These are phyloP conservation scores for Oryza glaberrima DNA, from an alignment of 176 grass and related monocot species.

Conservation along the genomic window DNA sequence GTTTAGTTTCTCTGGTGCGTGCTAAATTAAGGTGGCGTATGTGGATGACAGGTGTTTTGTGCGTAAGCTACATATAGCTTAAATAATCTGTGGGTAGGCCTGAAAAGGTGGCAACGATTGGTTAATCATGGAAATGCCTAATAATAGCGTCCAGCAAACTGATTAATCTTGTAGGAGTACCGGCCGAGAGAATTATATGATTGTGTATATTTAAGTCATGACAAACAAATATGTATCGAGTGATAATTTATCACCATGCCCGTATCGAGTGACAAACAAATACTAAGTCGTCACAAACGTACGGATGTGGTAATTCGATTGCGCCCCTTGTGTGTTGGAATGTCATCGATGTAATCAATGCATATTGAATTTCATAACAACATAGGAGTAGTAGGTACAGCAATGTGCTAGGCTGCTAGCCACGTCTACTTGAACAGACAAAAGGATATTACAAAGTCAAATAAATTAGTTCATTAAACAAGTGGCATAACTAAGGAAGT, in stretches of 20 bases:
- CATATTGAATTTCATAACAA: neutral
- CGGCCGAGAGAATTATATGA: neutral
- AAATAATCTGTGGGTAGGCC: slow-evolving; percentile 1
- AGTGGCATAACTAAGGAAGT: neutral
- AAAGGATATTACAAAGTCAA: neutral
- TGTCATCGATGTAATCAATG: neutral
- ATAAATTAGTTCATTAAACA: neutral
- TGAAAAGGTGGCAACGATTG: slow-evolving; percentile 28
- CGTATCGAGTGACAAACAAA: neutral
- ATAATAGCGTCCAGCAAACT: slow-evolving; percentile 14
- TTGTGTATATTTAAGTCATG: neutral
- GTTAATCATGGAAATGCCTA: slow-evolving; percentile 40
- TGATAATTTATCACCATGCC: neutral
- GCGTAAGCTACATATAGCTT: neutral
- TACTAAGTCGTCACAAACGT: neutral
- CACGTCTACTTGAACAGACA: neutral
- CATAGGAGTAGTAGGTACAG: neutral
- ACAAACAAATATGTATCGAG: neutral
- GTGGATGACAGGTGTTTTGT: neutral
- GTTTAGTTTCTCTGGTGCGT: neutral
- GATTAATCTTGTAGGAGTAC: neutral
- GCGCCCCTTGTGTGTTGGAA: neutral
- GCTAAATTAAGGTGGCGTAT: neutral
- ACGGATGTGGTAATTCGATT: neutral
- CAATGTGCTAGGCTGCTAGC: neutral